Evolutionary conservation across 495 filamentous ascomycete genomes (phyloP).

Genomic region (Niebla homalea): DNA sequence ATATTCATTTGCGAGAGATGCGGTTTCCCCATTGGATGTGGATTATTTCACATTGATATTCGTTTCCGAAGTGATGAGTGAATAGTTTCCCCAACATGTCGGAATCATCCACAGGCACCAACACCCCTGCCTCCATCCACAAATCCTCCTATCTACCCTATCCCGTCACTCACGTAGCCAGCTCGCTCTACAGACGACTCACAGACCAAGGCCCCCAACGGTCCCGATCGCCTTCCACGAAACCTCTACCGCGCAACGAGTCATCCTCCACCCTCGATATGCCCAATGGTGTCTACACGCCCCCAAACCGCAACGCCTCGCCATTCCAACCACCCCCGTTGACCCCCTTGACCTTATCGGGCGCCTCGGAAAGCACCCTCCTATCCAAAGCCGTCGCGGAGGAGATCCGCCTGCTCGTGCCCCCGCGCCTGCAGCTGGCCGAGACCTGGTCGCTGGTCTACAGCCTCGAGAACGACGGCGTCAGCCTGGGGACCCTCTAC

Average conservation of each 20-base stretch:
- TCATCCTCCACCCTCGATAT: slow-evolving; percentile 17
- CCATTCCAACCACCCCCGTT: slow-evolving; percentile 49
- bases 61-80: neutral
- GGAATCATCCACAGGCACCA: slow-evolving; percentile 2
- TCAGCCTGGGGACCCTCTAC: slow-evolving; percentile 77
- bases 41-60: neutral
- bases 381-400: slow-evolving; percentile 68
- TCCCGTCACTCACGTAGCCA: slow-evolving; percentile 40
- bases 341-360: slow-evolving; percentile 38
- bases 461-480: slow-evolving; percentile 85
- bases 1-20: too few relatives aligned
- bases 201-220: slow-evolving; percentile 28
- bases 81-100: slow-evolving; percentile 1
- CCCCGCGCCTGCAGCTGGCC: slow-evolving; percentile 68
- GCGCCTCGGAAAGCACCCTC: slow-evolving; percentile 31
- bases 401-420: slow-evolving; percentile 83
- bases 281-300: slow-evolving; percentile 31
- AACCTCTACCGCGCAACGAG: slow-evolving; percentile 18
- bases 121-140: slow-evolving; percentile 17
- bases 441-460: slow-evolving; percentile 81
- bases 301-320: slow-evolving; percentile 37
- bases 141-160: slow-evolving; percentile 40
- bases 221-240: slow-evolving; percentile 10
- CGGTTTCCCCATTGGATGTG: too few relatives aligned
- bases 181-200: slow-evolving; percentile 38